phyloP scores from a whole-genome alignment of 108 stramenopile species.

The Cyclostephanos invisitatus region DNA sequence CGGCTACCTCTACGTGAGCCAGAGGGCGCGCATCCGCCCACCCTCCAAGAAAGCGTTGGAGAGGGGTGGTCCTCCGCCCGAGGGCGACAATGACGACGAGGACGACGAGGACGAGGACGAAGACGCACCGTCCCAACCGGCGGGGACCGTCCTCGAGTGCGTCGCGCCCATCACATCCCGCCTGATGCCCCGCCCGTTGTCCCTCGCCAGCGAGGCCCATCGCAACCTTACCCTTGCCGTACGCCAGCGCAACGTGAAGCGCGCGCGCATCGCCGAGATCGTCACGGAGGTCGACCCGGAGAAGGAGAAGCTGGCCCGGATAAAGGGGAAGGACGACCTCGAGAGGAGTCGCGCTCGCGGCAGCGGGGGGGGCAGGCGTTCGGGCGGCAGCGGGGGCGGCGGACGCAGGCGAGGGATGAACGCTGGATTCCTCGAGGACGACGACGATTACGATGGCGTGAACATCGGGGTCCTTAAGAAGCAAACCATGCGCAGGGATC shows the following conservation, averaged over 20 bases:
- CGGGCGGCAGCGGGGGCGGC: slow-evolving; percentile 13
- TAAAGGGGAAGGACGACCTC: slow-evolving; percentile 71
- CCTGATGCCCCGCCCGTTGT: slow-evolving; percentile 65
- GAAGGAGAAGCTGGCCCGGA: slow-evolving; percentile 69
- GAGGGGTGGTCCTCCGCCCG: slow-evolving; percentile 5
- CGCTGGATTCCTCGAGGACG: slow-evolving; percentile 72
- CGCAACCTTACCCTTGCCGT: slow-evolving; percentile 77
- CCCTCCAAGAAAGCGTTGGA: slow-evolving; percentile 29
- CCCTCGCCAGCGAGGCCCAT: slow-evolving; percentile 78
- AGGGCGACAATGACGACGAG: slow-evolving; percentile 17
- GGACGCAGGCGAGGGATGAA: slow-evolving; percentile 64
- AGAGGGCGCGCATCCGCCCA: slow-evolving; percentile 61
- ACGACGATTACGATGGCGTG: slow-evolving; percentile 77
- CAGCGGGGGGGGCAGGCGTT: slow-evolving; percentile 18
- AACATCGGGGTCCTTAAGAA: slow-evolving; percentile 60
- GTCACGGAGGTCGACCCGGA: slow-evolving; percentile 87
- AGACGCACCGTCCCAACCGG: slow-evolving; percentile 21
- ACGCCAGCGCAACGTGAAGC: slow-evolving; percentile 75
- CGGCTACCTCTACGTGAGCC: slow-evolving; percentile 72
- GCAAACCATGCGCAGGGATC: slow-evolving; percentile 51
- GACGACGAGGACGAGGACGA: slow-evolving; percentile 51
- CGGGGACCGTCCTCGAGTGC: slow-evolving; percentile 79
- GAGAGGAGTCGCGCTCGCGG: slow-evolving; percentile 59
- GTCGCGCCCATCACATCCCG: slow-evolving; percentile 60
- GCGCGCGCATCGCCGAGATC: slow-evolving; percentile 71